phyloP scores from a whole-genome alignment of 352 stramenopile genomes.

The Phytophthora lateralis region DNA sequence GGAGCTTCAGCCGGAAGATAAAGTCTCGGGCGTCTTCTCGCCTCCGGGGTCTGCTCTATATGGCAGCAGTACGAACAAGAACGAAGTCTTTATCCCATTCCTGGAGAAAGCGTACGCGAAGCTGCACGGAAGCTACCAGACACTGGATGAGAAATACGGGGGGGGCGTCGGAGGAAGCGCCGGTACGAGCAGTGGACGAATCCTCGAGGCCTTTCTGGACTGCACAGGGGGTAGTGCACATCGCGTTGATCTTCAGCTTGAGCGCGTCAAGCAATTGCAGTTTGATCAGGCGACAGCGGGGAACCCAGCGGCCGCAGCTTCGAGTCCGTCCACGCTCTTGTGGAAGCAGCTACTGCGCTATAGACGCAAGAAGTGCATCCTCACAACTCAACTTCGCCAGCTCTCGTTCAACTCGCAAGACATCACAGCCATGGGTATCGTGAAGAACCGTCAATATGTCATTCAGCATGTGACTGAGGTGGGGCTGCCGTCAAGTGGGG shows the following conservation, averaged over 20 bases:
- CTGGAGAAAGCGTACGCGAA: conserved; percentile 93
- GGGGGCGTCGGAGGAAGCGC: conserved; percentile 39
- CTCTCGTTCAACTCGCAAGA: conserved; percentile 69
- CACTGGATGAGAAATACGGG: conserved; percentile 46
- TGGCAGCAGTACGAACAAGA: conserved; percentile 71
- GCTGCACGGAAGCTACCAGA: conserved; percentile 80
- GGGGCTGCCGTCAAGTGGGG: conserved; percentile 9
- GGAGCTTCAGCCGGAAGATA: conserved; percentile 50
- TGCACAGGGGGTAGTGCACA: conserved; percentile 87
- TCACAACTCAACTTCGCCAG: conserved; percentile 74
- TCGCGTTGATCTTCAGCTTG: conserved; percentile 71
- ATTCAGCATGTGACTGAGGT: conserved; percentile 77
- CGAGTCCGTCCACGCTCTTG: conserved; percentile 38
- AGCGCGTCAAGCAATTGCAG: conserved; percentile 38
- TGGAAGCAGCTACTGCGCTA: conserved; percentile 79
- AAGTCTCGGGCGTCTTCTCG: conserved; percentile 16
- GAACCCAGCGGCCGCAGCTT: conserved; percentile 20
- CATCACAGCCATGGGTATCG: conserved; percentile 61
- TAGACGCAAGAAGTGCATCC: conserved; percentile 58
- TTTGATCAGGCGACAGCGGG: conserved; percentile 29
- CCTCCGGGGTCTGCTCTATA: conserved; percentile 68
- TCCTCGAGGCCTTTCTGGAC: conserved; percentile 88
- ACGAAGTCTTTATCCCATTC: conserved; percentile 88
- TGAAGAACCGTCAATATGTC: conserved; percentile 83
- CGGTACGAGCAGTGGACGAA: conserved; percentile 55